These are phyloP conservation scores for Sarocladium strictum DNA, from an alignment of 2,329 filamentous ascomycete species.

Conservation along the genomic window DNA sequence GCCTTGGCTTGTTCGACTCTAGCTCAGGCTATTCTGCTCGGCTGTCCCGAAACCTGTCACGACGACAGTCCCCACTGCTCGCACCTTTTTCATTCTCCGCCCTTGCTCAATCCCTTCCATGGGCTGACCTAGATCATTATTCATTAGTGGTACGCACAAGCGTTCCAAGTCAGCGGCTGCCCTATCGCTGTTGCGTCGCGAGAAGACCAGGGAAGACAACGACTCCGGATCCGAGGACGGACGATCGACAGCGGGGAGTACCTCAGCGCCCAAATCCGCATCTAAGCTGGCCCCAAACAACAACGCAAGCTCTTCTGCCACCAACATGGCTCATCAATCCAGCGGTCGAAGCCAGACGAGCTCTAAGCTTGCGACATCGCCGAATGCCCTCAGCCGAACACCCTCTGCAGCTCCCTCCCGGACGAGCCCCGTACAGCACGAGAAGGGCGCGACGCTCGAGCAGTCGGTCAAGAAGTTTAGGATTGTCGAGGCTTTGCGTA, in stretches of 20 bases:
- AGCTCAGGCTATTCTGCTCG: constrained; percentile 2
- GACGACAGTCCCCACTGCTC: constrained; percentile 11
- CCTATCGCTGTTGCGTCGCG: constrained; percentile 49
- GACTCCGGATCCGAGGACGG: constrained; percentile 49
- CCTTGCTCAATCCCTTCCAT: not conserved
- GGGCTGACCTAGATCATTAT: constrained; percentile 3
- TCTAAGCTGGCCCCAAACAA: constrained; percentile 12
- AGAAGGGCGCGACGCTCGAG: constrained; percentile 61
- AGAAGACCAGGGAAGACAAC: constrained; percentile 44
- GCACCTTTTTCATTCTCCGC: not conserved
- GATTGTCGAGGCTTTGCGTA: constrained; percentile 86
- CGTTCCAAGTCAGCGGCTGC: constrained; percentile 48
- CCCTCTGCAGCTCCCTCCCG: constrained; percentile 25
- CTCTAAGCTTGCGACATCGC: constrained; percentile 40
- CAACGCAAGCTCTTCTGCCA: constrained; percentile 14
- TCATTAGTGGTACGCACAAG: constrained; percentile 36
- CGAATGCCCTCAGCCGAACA: constrained; percentile 32
- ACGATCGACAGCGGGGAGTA: constrained; percentile 28
- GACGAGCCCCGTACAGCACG: constrained; percentile 26
- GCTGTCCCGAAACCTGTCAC: constrained; percentile 1
- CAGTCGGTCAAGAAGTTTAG: constrained; percentile 93
- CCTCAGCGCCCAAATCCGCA: constrained; percentile 22
- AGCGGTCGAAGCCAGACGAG: constrained; percentile 34
- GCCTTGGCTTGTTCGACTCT: constrained; percentile 1
- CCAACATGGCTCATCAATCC: constrained; percentile 27